Percentiles rank a stretch among this genome's conserved stretches.
Conservation (phyloP, 2,329 filamentous ascomycete genomes). For the Chaetomium strumarium region DNA sequence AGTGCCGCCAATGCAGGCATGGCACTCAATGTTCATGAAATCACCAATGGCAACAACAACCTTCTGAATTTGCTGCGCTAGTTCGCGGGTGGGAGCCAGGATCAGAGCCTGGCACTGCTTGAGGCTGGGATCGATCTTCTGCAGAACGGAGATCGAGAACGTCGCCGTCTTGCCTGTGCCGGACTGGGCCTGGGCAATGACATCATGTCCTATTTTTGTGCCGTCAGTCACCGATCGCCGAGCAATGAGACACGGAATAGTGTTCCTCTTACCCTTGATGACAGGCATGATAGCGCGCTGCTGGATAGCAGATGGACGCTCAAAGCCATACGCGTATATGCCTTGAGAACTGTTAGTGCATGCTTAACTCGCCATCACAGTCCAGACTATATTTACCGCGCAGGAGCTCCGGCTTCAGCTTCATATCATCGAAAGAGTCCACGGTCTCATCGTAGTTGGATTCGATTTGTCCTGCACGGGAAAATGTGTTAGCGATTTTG, state of each 20-base stretch:
- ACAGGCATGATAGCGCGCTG: slow-evolving; percentile 99
- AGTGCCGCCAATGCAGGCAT: slow-evolving; percentile 98
- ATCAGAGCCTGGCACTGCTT: slow-evolving; percentile 98
- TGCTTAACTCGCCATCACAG: slow-evolving; percentile 13
- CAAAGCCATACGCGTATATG: slow-evolving; percentile 99
- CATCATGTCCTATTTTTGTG: slow-evolving; percentile 70
- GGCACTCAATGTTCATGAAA: slow-evolving; percentile 99
- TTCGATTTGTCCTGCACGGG: slow-evolving; percentile 84
- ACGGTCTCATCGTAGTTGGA: slow-evolving; percentile 99
- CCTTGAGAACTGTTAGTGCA: slow-evolving; percentile 41
- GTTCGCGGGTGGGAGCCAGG: slow-evolving; percentile 94
- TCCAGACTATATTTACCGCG: slow-evolving; percentile 55
- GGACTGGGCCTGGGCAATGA: slow-evolving; percentile 98
- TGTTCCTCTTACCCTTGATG: slow-evolving; percentile 75
- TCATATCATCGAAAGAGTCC: slow-evolving; percentile 98
- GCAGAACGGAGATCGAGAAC: slow-evolving; percentile 97
- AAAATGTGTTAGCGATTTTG: slow-evolving; percentile 17
- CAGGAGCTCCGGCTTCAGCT: slow-evolving; percentile 93
- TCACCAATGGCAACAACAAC: slow-evolving; percentile 97
- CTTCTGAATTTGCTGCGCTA: slow-evolving; percentile 99
- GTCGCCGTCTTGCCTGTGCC: slow-evolving; percentile 99
- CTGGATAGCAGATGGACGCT: slow-evolving; percentile 99
- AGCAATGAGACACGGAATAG: not conserved
- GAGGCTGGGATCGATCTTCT: slow-evolving; percentile 93
- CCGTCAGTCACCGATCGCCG: slow-evolving; percentile 12